Conservation (phyloP, 192 early-diverging fungal genomes). For the Coemansia guatemalensis region DNA sequence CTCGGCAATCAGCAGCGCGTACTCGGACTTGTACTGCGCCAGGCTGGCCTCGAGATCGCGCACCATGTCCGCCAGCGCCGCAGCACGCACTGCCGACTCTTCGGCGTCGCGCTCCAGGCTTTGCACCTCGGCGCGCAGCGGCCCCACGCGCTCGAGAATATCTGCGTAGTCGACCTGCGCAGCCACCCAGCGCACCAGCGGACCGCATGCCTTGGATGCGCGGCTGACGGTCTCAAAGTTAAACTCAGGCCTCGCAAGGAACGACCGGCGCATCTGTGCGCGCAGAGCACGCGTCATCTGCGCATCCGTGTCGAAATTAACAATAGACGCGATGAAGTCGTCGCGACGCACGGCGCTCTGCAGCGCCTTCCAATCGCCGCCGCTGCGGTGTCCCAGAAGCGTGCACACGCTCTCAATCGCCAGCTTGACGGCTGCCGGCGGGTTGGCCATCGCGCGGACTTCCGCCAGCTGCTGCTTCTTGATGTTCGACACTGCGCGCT, state of each 20-base stretch:
- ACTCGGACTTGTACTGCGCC: slow-evolving; percentile 93
- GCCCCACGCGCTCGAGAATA: slow-evolving; percentile 94
- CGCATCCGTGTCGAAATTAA: slow-evolving; percentile 90
- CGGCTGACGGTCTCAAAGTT: slow-evolving; percentile 96
- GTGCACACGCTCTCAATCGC: slow-evolving; percentile 98
- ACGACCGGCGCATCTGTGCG: slow-evolving; percentile 76
- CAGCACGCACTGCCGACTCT: slow-evolving; percentile 67
- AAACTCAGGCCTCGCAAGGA: slow-evolving; percentile 80
- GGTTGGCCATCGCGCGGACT: slow-evolving; percentile 95
- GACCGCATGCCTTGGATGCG: slow-evolving; percentile 98
- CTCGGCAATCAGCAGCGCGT: slow-evolving; percentile 93
- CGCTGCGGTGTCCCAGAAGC: slow-evolving; percentile 78
- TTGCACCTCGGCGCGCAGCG: slow-evolving; percentile 89
- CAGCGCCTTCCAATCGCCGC: slow-evolving; percentile 87
- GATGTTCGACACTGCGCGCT: slow-evolving; percentile 90
- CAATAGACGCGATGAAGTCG: slow-evolving; percentile 96
- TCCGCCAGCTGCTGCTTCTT: slow-evolving; percentile 97
- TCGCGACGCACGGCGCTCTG: slow-evolving; percentile 89
- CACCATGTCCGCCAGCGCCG: slow-evolving; percentile 76
- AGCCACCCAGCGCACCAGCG: slow-evolving; percentile 95
- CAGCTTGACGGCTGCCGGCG: slow-evolving; percentile 92
- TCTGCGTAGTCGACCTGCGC: slow-evolving; percentile 93
- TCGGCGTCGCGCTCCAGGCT: slow-evolving; percentile 78
- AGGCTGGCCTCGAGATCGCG: slow-evolving; percentile 84
- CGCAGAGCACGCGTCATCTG: slow-evolving; percentile 76